Evolutionary conservation across 176 grass and related monocot genomes (phyloP).

Genomic region (Phoenix dactylifera): DNA sequence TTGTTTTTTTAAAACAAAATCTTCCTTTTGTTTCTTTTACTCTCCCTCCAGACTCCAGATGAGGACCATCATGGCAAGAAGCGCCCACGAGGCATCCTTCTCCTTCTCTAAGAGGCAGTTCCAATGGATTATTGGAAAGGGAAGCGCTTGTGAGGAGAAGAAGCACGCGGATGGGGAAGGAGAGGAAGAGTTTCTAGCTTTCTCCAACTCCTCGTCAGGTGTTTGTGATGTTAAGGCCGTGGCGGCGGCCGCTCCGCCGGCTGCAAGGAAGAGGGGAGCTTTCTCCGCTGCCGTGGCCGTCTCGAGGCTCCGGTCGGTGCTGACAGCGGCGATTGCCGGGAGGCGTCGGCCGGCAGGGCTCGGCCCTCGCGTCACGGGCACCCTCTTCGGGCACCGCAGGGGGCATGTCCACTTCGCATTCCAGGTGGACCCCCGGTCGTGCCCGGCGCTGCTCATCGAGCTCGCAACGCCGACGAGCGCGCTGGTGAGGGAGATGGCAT

Average conservation of each 20-base stretch:
- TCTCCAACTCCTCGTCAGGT: conserved; percentile 43
- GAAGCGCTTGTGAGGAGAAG: conserved; percentile 24
- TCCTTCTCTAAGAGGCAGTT: conserved; percentile 89
- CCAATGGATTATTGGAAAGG: conserved; percentile 68
- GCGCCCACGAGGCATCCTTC: conserved; percentile 67
- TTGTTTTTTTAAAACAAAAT: too few species aligned
- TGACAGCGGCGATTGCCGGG: conserved; percentile 35
- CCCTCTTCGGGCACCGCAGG: conserved; percentile 66
- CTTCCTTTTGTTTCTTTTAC: too few species aligned
- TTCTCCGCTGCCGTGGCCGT: conserved; percentile 27
- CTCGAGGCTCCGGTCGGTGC: conserved; percentile 39
- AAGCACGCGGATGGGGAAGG: conserved; percentile 27
- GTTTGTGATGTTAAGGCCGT: conserved; percentile 37
- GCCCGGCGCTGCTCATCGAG: conserved; percentile 68
- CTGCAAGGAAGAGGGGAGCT: conserved; percentile 25
- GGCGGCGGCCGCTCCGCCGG: conserved; percentile 16
- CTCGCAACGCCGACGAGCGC: conserved; percentile 63
- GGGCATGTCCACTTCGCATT: conserved; percentile 74
- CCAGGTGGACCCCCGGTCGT: conserved; percentile 60
- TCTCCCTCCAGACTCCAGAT: conserved; percentile 26
- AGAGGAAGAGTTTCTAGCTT: conserved; percentile 42
- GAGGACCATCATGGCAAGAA: conserved; percentile 82
- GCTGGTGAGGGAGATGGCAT: conserved; percentile 82
- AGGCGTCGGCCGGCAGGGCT: conserved; percentile 48
- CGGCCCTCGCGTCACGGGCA: conserved; percentile 56